Percentiles rank a stretch among this genome's conserved stretches.
These are phyloP conservation scores for Scedosporium dehoogii DNA, from an alignment of 2,329 filamentous ascomycete genomes.

Conservation along the genomic window DNA sequence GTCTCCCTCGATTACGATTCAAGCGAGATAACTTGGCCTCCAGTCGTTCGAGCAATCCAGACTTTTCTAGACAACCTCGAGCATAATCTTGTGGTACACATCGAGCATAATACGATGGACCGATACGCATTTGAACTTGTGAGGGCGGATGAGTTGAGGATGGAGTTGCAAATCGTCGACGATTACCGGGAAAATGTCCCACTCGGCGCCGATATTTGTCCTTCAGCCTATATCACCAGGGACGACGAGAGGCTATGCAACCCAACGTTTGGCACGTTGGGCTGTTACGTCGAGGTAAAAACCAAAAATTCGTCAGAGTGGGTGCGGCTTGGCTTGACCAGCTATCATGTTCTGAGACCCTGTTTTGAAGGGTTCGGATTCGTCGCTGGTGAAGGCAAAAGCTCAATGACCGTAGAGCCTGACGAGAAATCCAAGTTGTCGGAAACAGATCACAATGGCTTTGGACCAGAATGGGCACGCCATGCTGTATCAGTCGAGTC, in stretches of 20 bases:
- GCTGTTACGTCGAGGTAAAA: not conserved
- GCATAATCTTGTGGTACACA: not conserved
- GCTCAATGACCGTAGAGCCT: not conserved
- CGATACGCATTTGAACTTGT: not conserved
- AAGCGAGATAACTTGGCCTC: not conserved
- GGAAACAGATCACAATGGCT: not conserved
- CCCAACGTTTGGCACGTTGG: not conserved
- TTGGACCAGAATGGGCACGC: not conserved
- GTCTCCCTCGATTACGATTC: not conserved
- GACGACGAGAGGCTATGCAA: not conserved
- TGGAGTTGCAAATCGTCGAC: not conserved
- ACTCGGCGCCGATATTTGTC: not conserved
- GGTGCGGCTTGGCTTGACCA: not conserved
- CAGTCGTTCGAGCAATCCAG: not conserved
- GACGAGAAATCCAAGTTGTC: not conserved
- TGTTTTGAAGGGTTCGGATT: not conserved
- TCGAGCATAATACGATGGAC: not conserved
- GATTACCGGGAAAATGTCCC: not conserved
- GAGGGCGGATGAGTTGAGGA: not conserved
- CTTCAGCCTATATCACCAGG: not conserved
- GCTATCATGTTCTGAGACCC: not conserved
- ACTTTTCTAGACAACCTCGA: not conserved
- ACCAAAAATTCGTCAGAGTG: not conserved
- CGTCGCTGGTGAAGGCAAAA: not conserved
- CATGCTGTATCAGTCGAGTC: not conserved